Base-by-base conservation (phyloP, 2,329 filamentous ascomycete genomes). In the Exophiala viscosa region DNA sequence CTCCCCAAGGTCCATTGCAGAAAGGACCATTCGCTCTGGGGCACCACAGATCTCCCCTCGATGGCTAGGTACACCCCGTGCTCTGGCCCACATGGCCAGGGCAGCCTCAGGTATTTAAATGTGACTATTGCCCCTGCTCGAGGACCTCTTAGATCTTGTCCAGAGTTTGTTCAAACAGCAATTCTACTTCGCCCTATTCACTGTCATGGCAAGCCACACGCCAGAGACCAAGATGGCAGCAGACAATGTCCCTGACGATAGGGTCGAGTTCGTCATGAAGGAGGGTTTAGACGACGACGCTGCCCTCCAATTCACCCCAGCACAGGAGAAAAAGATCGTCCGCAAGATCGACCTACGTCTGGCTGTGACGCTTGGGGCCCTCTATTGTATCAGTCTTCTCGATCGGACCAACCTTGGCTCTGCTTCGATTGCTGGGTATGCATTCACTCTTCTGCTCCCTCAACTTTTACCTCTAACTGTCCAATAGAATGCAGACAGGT, bases 351-450 rank as follows among this genome's bases (percentile, higher is more conserved):
- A 95, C 68, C 73, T 75, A 28, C 81, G 84, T 2, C 72, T 87
- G 2, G 80, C 87, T 35, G 66, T 78, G 3, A 83, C 79, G 1
- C 79, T 83, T 3, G 84, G 84, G 17, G 65, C 77, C 59, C 79
- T 89, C 71, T 91, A 90, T 68, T 89, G 86, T 66, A 76, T 88
- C 62, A 86, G 81, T 58, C 72, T 92, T 54, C 88, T 92, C 83
- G 88, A 93, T 65, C 77, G 88, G 32, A 89, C 86, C 3, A 92
- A 92, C 68, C 72, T 91, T 66, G 82, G 82, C 14, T 76, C 82
- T 18, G 87, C 87, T 38, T 81, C 81, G 41, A 85, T 92, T 66
- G 87, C 88, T 17, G 88, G 66, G 38, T 40, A 40, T 40, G 38
- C 38, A 6, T 40, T 2, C n/a, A 40, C 38, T 20, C 17, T 20